These are phyloP conservation scores for Penicillium desertorum DNA, from an alignment of 495 filamentous ascomycete species.

Conservation along the genomic window DNA sequence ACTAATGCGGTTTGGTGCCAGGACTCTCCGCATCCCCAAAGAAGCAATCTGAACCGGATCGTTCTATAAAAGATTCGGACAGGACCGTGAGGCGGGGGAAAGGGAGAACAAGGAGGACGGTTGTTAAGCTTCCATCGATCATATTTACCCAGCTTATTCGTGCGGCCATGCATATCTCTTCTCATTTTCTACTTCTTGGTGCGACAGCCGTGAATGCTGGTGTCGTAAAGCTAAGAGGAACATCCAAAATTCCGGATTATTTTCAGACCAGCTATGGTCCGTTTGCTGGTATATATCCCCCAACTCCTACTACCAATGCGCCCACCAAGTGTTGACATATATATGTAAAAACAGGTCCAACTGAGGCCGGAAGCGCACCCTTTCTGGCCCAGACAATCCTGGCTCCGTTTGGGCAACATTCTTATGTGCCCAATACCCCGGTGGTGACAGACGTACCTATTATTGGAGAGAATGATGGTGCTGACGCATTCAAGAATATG, in stretches of 20 bases:
- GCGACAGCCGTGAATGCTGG: neutral
- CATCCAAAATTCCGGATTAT: slow-evolving; percentile 47
- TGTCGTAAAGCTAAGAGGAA: neutral
- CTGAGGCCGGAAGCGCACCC: slow-evolving; percentile 54
- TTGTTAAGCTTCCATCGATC: neutral
- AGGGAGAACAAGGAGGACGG: neutral
- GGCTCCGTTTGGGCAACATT: slow-evolving; percentile 49
- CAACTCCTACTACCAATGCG: neutral
- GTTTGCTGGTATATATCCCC: slow-evolving; percentile 4
- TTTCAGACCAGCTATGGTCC: slow-evolving; percentile 47
- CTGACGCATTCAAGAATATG: slow-evolving; percentile 57
- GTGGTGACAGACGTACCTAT: slow-evolving; percentile 59
- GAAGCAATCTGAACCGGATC: neutral
- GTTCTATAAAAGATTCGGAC: neutral
- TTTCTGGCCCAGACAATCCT: slow-evolving; percentile 58
- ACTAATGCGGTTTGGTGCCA: too few species aligned
- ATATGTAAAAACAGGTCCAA: slow-evolving; percentile 47
- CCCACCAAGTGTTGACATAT: neutral
- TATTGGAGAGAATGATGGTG: slow-evolving; percentile 41
- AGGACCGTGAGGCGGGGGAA: neutral
- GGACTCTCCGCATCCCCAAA: neutral
- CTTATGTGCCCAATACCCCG: slow-evolving; percentile 54
- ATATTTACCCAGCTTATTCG: neutral
- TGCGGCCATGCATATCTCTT: neutral
- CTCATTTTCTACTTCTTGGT: neutral